Base-by-base conservation (phyloP, 441 rosid genomes). In the California macrophylla region DNA sequence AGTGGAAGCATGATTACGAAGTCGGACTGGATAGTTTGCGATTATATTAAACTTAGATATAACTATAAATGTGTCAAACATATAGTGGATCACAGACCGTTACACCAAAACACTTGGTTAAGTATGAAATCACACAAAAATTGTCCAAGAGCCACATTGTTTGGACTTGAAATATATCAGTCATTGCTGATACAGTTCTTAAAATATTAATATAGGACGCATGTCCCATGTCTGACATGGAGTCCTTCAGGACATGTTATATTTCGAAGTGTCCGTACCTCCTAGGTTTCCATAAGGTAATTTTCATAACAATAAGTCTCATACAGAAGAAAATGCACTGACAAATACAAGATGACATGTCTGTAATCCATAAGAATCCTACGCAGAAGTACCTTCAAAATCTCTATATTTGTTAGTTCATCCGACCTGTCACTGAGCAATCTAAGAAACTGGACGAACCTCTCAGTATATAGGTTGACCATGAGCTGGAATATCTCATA, bases 371-470 rank as follows among this genome's bases (percentile, higher is more conserved):
- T 25, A 23, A 71, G 65, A 23, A 63, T 69, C 36, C 63, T 47
- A 26, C 7, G 25, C n/a, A 52, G 52, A 76, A 69, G 65, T 77
- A 95, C 99, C 98, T 95, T 95, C 72, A 95, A 75, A 74, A 95
- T 95, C 88, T 95, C 99, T 75, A 95, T 90, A 79, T 95, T 95
- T 71, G 99, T 85, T 69, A 92, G 76, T 50, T 90, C 89, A 77
- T 78, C 88, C 23, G 95, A 94, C 82, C 95, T 83, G 81, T 95
- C 96, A 78, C 99, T 90, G 62, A 95, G 90, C 86, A 92, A 79
- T 73, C 99, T 83, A 79, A 95, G 99, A 98, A 92, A 90, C 83
- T 95, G 99, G 79, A 87, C 88, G 78, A 92, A 92, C 82, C 99
- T 87, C 94, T 92, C 99, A 6, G 98, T 92, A 71, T 95, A 95